A percentile compares a stretch with the other conserved stretches of the same genome.
phyloP scores from a whole-genome alignment of 2,329 filamentous ascomycete genomes.

The Laburnicola sp. region DNA sequence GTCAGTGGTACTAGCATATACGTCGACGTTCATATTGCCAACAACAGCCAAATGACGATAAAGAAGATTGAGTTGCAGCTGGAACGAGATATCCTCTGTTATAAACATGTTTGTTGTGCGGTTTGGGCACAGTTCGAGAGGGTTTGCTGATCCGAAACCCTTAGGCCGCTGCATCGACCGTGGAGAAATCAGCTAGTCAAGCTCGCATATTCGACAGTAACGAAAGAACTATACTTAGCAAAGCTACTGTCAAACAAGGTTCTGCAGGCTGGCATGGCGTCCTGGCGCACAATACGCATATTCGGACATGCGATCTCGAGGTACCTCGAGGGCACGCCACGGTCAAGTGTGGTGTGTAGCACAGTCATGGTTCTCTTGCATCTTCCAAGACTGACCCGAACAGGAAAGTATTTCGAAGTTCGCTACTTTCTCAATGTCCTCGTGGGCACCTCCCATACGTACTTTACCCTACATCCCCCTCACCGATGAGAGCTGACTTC shows the following conservation, averaged over 20 bases:
- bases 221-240: conserved; percentile 53
- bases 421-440: conserved; percentile 59
- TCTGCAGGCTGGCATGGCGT: conserved; percentile 54
- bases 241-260: conserved; percentile 49
- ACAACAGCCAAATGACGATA: conserved; percentile 54
- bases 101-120: conserved; percentile 50
- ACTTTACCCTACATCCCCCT: conserved; percentile 11
- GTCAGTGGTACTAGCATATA: conserved; percentile 60
- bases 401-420: conserved; percentile 60
- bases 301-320: conserved; percentile 55
- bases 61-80: conserved; percentile 57
- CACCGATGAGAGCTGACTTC: conserved; percentile 19
- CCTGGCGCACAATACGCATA: conserved; percentile 49
- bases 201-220: conserved; percentile 58
- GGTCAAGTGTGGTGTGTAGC: conserved; percentile 51
- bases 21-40: conserved; percentile 57
- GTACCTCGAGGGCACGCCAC: conserved; percentile 56
- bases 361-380: not conserved
- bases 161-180: conserved; percentile 53
- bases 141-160: conserved; percentile 25
- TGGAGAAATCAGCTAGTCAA: conserved; percentile 55
- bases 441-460: conserved; percentile 51
- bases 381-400: conserved; percentile 11
- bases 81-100: conserved; percentile 56
- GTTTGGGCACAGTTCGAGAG: not conserved